Percentiles rank a stretch among this genome's conserved stretches.
Evolutionary conservation across 805 yeast genomes (phyloP).

Genomic region (Torulaspora franciscae): DNA sequence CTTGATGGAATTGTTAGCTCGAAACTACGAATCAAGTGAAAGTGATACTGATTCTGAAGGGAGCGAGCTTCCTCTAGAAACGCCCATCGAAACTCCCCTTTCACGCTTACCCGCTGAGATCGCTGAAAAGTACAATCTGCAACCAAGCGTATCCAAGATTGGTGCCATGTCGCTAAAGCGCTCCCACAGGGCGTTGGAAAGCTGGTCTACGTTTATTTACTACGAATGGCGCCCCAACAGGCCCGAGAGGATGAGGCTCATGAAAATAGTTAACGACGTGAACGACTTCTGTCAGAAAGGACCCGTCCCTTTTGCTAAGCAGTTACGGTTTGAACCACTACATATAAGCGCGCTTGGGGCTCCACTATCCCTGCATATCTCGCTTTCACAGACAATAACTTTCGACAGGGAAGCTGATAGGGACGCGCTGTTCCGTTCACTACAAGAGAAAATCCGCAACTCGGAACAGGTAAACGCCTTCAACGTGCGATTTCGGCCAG

Average conservation of each 20-base stretch:
- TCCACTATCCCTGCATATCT: constrained; percentile 28
- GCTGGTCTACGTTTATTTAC: constrained; percentile 24
- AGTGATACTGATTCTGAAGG: constrained; percentile 17
- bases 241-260: constrained; percentile 17
- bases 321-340: constrained; percentile 22
- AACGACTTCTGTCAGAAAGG: constrained; percentile 7
- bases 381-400: constrained; percentile 19
- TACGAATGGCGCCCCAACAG: constrained; percentile 25
- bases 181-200: not conserved
- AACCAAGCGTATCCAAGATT: constrained; percentile 17
- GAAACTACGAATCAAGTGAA: constrained; percentile 15
- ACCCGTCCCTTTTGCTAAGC: not conserved
- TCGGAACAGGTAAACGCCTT: constrained; percentile 3
- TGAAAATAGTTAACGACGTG: constrained; percentile 9
- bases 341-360: constrained; percentile 26
- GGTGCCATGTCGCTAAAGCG: not conserved
- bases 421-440: constrained; percentile 9
- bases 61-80: constrained; percentile 2
- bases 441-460: constrained; percentile 1
- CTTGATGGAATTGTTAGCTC: constrained; percentile 20
- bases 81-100: constrained; percentile 1
- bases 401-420: constrained; percentile 14
- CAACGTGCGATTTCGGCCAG: constrained; percentile 7
- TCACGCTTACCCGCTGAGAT: constrained; percentile 23
- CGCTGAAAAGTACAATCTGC: constrained; percentile 25